Base-by-base conservation (phyloP, 768 basidiomycete species). In the Suillus weaverae region DNA sequence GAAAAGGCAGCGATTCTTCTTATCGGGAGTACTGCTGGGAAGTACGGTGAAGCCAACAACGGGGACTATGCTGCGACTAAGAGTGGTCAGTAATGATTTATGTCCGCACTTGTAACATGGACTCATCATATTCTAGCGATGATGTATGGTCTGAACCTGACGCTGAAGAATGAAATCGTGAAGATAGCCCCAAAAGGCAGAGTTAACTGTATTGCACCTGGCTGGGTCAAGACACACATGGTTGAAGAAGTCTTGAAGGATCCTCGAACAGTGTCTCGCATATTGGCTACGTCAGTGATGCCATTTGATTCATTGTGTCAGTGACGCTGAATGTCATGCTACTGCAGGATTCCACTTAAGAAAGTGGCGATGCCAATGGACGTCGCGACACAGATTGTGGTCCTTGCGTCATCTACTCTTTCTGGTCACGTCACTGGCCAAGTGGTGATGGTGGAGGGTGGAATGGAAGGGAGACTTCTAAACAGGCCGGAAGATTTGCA, bases 81-180 rank as follows among this genome's bases (percentile, higher is more conserved):
- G 78, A 90, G 89, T 69, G 89, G 89, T 89, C 16, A 30, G 30
- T 61, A 50, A 16, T 43, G 20, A 13, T 6, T 66, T 7, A 14
- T 7, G 46, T 7, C 11, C 8, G 9, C 20, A 9, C 48, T 33
- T 48, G 48, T 61, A 18, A 66, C 22, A 8, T 41, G 20, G 4
- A 18, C 18, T 32, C 9, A 1, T 30, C n/a, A 30, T 16, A 30
- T 55, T 39, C 20, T 22, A 89, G 89, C 85, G 5, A 81, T 90
- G 79, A 90, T 90, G 89, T 88, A 89, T 66, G 91, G 90, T 1
- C 71, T 92, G 39, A 85, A 84, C 4, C 75, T 87, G 69, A 80
- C 86, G 5, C 80, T 92, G 68, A 92, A 92, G 77, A 92, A 92
- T 73, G 90, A 93, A 75, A 91, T 92, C 62, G 90, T 93, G 53